Evolutionary conservation across 148 eudicot genomes (phyloP), one percentile per base, ranked within the genome.

Genomic region (Polygonum aviculare): DNA sequence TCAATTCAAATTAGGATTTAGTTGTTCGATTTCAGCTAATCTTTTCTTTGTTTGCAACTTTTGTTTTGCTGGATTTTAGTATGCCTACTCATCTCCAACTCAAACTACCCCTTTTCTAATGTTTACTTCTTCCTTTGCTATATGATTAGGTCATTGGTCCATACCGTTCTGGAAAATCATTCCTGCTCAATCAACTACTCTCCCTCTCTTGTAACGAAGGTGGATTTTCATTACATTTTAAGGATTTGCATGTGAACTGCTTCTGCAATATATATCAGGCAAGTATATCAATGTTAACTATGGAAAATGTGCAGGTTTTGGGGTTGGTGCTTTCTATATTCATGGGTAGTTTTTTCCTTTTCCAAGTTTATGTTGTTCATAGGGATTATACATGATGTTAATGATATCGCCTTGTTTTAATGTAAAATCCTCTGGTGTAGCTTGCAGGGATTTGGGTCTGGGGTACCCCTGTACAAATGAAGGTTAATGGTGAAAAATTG

Each of bases 141-240:
- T 79, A 62, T 82, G 50, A 60, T 72, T 82, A 94, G 98, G 97
- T 95, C 62, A 95, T 95, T 88, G 98, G 98, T 83, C 98, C 97
- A n/a, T 95, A 95, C 79, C 92, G 98, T 74, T 95, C 98, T 78
- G 98, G 97, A 57, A 95, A 95, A 84, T 95, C 98, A 3, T 95
- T 95, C 85, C 83, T 95, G 35, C 97, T 95, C 76, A 95, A 95
- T 85, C 98, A 95, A 78, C 97, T 95, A 78, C 92, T 95, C 72
- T 92, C 98, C 41, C 97, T 95, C 73, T 92, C 98, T 75, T 94
- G 98, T 81, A 54, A 92, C 82, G 98, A 95, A 90, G 98, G 98
- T 94, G 85, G 79, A 59, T 36, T 69, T 63, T 21, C 41, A 22
- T 48, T 12, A 65, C 77, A 12, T 74, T 54, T 22, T 18, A 59